Base-by-base conservation (phyloP, 2,329 filamentous ascomycete species). In the Penicillium olsonii region DNA sequence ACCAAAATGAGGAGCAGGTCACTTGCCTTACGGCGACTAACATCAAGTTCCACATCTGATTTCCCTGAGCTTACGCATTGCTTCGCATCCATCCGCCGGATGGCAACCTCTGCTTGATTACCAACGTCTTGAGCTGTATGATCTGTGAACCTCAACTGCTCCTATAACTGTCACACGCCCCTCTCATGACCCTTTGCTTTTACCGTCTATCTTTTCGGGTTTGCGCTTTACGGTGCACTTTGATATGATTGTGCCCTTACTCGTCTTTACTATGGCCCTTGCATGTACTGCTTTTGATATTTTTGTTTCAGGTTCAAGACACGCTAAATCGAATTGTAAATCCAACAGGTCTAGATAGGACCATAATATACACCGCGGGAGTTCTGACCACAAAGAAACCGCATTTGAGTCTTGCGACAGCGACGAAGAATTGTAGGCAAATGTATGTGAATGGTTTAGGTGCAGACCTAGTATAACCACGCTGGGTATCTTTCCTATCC, bases 11-110 rank as follows among this genome's bases (percentile, higher is more conserved):
- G 49, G 78, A 85, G 57, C 85, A 84, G 66, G 87, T 99, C 57
- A 95, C 92, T 52, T 99, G 94, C 75, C 79, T 99, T 66, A 86
- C 87, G 48, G 91, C 91, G 52, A 57, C 72, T 15, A 56, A 68
- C 49, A 70, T 72, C 34, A 47, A 65, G 46, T 70, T 72, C 49
- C 57, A 66, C 43, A 14, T 54, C 6, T 40, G 42, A 24, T 55
- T 55, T 45, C 15, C 44, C 37, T 31, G 31, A 42, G 5, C 5
- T 37, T 27, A n/a, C 18, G 27, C 19, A 31, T 44, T 37, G 31
- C 35, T 42, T 56, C 51, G 55, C 53, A 57, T 56, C 56, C 54
- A 55, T 51, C 35, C 35, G 19, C 17, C 18, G 12, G 27, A 47
- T 58, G 56, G 54, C 52, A 29, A 29, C 43, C 39, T 34, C 40